A percentile compares a stretch with the other conserved stretches of the same genome.
Evolutionary conservation across 2,329 filamentous ascomycete genomes (phyloP).

Genomic region (Nemania sp.): DNA sequence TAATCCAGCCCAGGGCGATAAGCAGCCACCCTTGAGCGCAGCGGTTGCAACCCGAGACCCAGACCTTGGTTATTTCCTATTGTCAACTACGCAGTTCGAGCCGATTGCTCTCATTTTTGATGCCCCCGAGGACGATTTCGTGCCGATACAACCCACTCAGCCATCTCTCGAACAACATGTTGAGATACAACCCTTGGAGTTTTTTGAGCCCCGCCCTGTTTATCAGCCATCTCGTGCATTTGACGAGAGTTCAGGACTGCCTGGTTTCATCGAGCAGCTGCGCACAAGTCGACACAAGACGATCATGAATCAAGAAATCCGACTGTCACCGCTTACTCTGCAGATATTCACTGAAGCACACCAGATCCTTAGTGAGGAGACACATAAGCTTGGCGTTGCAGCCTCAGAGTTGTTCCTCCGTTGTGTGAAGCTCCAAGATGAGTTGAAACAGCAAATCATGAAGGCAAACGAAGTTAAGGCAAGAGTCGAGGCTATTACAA

Average conservation of each 20-base stretch:
- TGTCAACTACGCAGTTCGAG: slow-evolving; percentile 63
- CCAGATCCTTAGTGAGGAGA: slow-evolving; percentile 71
- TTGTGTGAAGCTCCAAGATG: slow-evolving; percentile 69
- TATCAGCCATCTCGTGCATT: slow-evolving; percentile 68
- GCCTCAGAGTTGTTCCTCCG: slow-evolving; percentile 75
- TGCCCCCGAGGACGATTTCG: slow-evolving; percentile 56
- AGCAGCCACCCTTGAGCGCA: slow-evolving; percentile 56
- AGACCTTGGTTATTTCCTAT: slow-evolving; percentile 66
- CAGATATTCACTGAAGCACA: slow-evolving; percentile 75
- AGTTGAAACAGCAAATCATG: slow-evolving; percentile 69
- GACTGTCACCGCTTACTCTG: slow-evolving; percentile 71
- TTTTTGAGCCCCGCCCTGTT: slow-evolving; percentile 67
- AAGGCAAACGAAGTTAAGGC: slow-evolving; percentile 68
- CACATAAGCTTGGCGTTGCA: slow-evolving; percentile 67
- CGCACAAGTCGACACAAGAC: slow-evolving; percentile 65
- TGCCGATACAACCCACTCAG: slow-evolving; percentile 49
- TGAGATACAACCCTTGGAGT: slow-evolving; percentile 53
- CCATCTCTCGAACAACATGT: slow-evolving; percentile 49
- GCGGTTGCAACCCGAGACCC: slow-evolving; percentile 60
- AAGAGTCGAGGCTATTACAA: slow-evolving; percentile 69
- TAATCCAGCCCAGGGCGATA: slow-evolving; percentile 51
- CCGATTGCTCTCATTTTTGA: slow-evolving; percentile 65
- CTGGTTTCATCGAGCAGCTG: slow-evolving; percentile 58
- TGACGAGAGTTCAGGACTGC: slow-evolving; percentile 60
- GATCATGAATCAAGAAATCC: slow-evolving; percentile 68